Base-by-base conservation (phyloP, 257 asterid genomes). In the Anisodus tanguticus region DNA sequence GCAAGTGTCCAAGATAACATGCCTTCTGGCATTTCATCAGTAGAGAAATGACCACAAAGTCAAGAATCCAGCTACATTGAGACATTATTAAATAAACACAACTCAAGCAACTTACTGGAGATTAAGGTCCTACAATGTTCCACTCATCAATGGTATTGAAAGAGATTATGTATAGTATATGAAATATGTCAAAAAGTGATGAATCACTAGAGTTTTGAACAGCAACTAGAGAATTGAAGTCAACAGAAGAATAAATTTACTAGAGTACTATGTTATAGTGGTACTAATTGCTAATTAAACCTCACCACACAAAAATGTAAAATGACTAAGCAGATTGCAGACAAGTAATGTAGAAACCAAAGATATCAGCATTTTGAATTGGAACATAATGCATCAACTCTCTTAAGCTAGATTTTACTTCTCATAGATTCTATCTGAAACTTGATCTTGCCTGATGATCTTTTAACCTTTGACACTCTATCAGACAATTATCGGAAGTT, bases 21-120 rank as follows among this genome's bases (percentile, higher is more conserved):
- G 91, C 81, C 84, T 84, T 82, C 89, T 86, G 89, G 87, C 84
- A 85, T 84, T 83, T 86, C 82, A 84, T 82, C 82, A 55, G 43
- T 22, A 13, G 47, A 77, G 55, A 84, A 86, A 85, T 81, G 92
- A 91, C 86, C 86, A 86, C 88, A 81, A 87, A 91, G 91, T 87
- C 91, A 89, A 90, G 85, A 26, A 62, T 87, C 91, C 95, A 92
- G 91, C 90, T 91, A 92, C 92, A 81, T 85, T 82, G 3, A 51
- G 0, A 77, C 49, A 77, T 54, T 77, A 77, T 77, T 54, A 31
- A 53, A 54, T 51, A 13, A 71, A 78, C 85, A 81, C 85, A 88
- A 83, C 80, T 78, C 81, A 80, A 87, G 71, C 85, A 71, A 84
- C 53, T 59, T 41, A 78, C 66, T 80, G 84, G 86, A 80, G 51